These are phyloP conservation scores for Phytophthora uliginosa DNA, from an alignment of 352 stramenopile species.

Conservation along the genomic window DNA sequence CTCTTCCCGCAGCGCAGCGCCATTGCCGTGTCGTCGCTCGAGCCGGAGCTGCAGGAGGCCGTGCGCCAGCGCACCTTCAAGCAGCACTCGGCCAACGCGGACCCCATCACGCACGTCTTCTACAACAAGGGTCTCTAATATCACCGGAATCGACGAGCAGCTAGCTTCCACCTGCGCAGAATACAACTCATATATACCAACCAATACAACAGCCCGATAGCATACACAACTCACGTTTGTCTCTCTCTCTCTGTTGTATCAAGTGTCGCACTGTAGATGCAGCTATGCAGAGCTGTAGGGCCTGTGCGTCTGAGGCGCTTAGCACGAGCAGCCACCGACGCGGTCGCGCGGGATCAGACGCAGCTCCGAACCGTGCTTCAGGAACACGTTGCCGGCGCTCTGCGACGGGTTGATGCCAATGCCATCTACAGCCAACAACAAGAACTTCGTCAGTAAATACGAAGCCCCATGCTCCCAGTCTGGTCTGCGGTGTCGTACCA, in stretches of 20 bases:
- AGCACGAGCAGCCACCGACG: slow-evolving; percentile 59
- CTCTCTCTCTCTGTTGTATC: slow-evolving; percentile 4
- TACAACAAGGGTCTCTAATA: slow-evolving; percentile 84
- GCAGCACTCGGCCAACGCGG: slow-evolving; percentile 42
- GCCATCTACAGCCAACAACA: slow-evolving; percentile 59
- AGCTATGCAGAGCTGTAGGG: neutral
- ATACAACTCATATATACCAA: slow-evolving; percentile 38
- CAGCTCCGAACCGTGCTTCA: slow-evolving; percentile 89
- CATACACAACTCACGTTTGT: slow-evolving; percentile 11
- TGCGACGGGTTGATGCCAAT: slow-evolving; percentile 89
- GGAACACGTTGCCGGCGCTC: slow-evolving; percentile 84
- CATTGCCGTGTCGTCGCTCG: slow-evolving; percentile 62
- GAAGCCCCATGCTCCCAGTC: neutral
- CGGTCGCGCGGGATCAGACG: slow-evolving; percentile 87
- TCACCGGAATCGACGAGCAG: slow-evolving; percentile 21
- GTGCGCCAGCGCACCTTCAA: slow-evolving; percentile 56
- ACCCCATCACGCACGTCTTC: slow-evolving; percentile 66
- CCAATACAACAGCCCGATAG: slow-evolving; percentile 36
- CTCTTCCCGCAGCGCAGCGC: slow-evolving; percentile 87
- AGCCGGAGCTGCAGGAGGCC: slow-evolving; percentile 72
- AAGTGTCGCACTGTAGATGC: neutral
- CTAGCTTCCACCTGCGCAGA: slow-evolving; percentile 14
- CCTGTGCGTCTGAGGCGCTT: neutral
- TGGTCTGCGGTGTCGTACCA: slow-evolving; percentile 39
- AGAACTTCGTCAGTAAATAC: neutral